Base-by-base conservation (phyloP, 352 stramenopile species). In the Globisporangium nodosum region DNA sequence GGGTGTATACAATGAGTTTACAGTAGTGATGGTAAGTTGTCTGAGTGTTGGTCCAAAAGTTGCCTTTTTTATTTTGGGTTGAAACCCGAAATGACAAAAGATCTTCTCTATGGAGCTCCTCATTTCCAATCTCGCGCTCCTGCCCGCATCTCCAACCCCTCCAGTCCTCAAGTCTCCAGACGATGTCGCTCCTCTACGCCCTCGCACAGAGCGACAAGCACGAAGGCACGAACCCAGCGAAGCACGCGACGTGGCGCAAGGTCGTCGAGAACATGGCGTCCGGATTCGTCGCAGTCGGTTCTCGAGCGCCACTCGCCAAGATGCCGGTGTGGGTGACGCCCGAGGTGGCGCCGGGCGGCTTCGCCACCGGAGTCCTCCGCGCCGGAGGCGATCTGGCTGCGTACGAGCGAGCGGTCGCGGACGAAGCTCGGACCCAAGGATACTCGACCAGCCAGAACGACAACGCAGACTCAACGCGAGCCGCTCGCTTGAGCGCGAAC, bases 111-210 rank as follows among this genome's bases (percentile, higher is more conserved):
- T 40, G 8, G 35, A 16, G 35, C 35, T 7, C 40, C 45, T 24
- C 45, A 49, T 30, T 31, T 16, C 24, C 21, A 9, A 49, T 18
- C 20, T 16, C 7, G 45, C 20, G 20, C 11, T 3, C 43, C 15
- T 30, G 13, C 18, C 20, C 43, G 11, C 43, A 30, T 48, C 42
- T 5, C 42, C 42, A 6, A 6, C 16, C 16, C 7, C n/a, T 30
- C 43, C 18, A 30, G 9, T 16, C 33, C 5, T 5, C 43, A 27
- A 49, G n/a, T 13, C 43, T 7, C 43, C 20, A 47, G 13, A 21
- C 16, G 18, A 48, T 68, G 62, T 68, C 62, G 16, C 50, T 68
- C 57, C 21, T n/a, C 18, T 68, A 61, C 42, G 62, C 57, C 9
- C 1, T 47, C 16, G 21, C 13, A 5, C 56, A 68, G 48, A 53